Evolutionary conservation across 805 yeast species (phyloP).

Genomic region (Kodamaea hsintzibuensis): DNA sequence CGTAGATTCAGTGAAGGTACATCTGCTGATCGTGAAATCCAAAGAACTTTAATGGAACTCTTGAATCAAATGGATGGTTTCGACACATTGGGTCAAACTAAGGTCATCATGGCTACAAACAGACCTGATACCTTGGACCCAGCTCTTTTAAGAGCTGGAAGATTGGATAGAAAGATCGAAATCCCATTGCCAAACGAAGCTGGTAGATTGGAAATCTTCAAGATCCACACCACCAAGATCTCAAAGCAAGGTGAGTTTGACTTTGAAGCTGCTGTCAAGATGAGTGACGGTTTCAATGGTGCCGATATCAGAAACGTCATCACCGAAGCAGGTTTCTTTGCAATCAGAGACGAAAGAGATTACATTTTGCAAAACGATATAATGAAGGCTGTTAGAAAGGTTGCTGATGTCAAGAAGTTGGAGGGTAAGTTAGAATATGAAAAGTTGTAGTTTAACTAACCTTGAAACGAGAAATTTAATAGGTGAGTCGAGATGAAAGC

Average conservation of each 20-base stretch:
- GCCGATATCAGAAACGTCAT: conserved; percentile 96
- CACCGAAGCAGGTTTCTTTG: conserved; percentile 98
- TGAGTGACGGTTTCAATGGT: conserved; percentile 99
- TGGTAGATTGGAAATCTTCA: conserved; percentile 90
- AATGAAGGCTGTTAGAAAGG: conserved; percentile 98
- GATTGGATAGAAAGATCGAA: conserved; percentile 95
- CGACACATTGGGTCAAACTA: conserved; percentile 94
- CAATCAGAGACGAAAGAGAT: conserved; percentile 96
- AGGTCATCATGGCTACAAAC: conserved; percentile 98
- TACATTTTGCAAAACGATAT: conserved; percentile 89
- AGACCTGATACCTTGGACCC: conserved; percentile 98
- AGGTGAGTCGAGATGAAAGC: not conserved
- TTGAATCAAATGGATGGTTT: conserved; percentile 98
- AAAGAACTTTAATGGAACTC: conserved; percentile 95
- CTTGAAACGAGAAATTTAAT: too few species aligned
- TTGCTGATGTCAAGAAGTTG: conserved; percentile 92
- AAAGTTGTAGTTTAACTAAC: conserved; percentile 55
- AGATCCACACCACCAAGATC: conserved; percentile 85
- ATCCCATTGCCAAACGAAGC: conserved; percentile 95
- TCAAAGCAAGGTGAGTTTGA: conserved; percentile 94
- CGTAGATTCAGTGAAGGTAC: conserved; percentile 97
- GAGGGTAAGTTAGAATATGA: conserved; percentile 96
- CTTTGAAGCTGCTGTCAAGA: conserved; percentile 94
- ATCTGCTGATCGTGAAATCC: conserved; percentile 97
- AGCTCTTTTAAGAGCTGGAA: conserved; percentile 94